Evolutionary conservation across 805 yeast species (phyloP), one percentile per base, ranked within the genome.

Genomic region (Zygosaccharomyces pseudorouxii): DNA sequence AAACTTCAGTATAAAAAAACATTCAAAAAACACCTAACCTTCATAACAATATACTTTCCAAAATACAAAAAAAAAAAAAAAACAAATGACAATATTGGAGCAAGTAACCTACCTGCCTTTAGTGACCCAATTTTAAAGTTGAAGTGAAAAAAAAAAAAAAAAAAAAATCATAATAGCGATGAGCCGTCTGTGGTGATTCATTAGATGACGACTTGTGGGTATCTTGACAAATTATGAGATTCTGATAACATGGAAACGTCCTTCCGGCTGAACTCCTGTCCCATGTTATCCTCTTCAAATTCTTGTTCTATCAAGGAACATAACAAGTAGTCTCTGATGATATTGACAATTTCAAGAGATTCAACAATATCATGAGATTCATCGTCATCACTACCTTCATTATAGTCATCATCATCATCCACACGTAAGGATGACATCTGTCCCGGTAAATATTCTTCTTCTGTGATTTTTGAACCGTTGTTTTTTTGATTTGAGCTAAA

Each of bases 241-340:
- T 20, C 10, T 41, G 37, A 9, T 25, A 37, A 20, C 19, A 18
- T 31, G 5, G 44, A 9, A 12, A 20, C n/a, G 6, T 30, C 33
- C 22, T 22, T 20, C 33, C 6, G 11, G 7, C 12, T 36, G 7
- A 31, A 41, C n/a, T 31, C 52, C 14, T 47, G 48, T 5, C 40
- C 51, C 16, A 31, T 50, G 2, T 40, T 48, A 8, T 46, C 51
- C 10, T 50, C 49, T 16, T 51, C 55, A 28, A 42, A 56, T 18
- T 59, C 61, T 16, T 63, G 62, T 47, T 65, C 69, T 36, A 63
- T 45, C 41, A 64, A 44, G 11, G 58, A 49, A 41, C 68, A 65
- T 14, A 64, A 43, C 40, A 62, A 45, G 46, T 62, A 65, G 50
- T 64, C 68, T 33, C 51, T 60, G 16, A 64, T 55, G 20, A 59